Evolutionary conservation across 1,284 basidiomycete genomes (phyloP), one percentile per base, ranked within the genome.

Genomic region (Leccinum huronense): DNA sequence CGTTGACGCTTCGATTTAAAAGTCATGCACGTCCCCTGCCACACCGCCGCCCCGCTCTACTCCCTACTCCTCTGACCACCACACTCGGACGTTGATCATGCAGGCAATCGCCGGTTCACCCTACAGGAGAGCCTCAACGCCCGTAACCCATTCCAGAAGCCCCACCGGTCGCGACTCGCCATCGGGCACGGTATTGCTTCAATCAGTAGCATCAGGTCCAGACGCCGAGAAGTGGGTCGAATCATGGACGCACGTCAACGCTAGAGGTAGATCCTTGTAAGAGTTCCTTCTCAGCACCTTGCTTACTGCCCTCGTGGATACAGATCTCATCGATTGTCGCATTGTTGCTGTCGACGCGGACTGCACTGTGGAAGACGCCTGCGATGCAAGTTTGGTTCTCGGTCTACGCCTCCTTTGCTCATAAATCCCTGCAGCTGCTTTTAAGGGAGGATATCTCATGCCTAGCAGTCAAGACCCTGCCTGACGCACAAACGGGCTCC

Each of bases 311-410:
- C n/a, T 57, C 38, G 6, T 34, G 8, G 13, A 42, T 34, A 31
- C 66, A 90, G 86, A 89, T 73, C 78, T 91, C 33, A 85, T 89
- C 67, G 88, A 90, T 71, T 83, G 81, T 40, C 83, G 82, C 2
- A 80, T 91, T 57, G 81, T 89, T 23, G 77, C 79, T 23, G 81
- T 93, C 9, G 86, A 88, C 62, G 84, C 83, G 13, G 84, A 88
- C 51, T 85, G 81, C 3, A 86, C 82, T 57, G 91, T 93, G 13
- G 90, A 93, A 72, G 87, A 90, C 54, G 90, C 91, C 14, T 93
- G 90, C 71, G 90, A 91, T 69, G 91, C 88, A 71, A 69, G 83
- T 77, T 38, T 23, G 56, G 40, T 38, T 7, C 40, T 60, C 42
- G 36, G 57, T 27, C 38, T 60, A 45, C 30, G 13, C n/a, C 54